Base-by-base conservation (phyloP, 768 basidiomycete genomes). In the Collybiopsis confluens region DNA sequence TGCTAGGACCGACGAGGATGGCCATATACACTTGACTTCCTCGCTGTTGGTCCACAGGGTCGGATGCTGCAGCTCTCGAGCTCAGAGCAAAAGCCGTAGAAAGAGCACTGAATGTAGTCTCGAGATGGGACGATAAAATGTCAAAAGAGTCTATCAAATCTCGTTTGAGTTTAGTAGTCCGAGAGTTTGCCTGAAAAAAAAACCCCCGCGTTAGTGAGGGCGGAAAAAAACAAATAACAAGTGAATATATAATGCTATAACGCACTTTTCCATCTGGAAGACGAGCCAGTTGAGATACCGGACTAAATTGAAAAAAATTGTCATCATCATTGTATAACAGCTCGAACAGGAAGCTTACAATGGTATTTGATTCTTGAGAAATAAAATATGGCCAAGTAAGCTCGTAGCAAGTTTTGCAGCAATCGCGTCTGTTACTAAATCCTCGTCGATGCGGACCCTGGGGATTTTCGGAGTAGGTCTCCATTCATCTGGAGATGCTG, bases 361-460 rank as follows among this genome's bases (percentile, higher is more conserved):
- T 1, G 88, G 89, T 0, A 90, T 73, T 60, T 91, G 89, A 57
- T 79, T 85, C 64, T 91, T 92, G 52, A 91, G 70, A 62, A 88
- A 92, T 16, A 91, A 65, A 2, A 90, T 76, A 62, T 90, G 88
- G 0, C 82, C 81, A 0, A 92, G 69, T 24, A 90, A 65, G 54
- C 78, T 80, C 11, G 75, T 72, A 2, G 86, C 81, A 1, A 92
- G 76, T 20, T 76, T 75, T 1, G 85, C 81, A 9, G 89, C 89
- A 64, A 86, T 73, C 4, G 68, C 70, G 52, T 82, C 80, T 20
- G 77, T 76, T 18, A 91, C 75, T 1, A 60, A 55, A 9, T 82
- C 78, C 3, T 73, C 62, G 42, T 86, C 78, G 30, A 90, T 70
- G 24, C 57, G 45, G 33, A 81, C 67, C 0, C 58, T 66, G 0